Base-by-base conservation (phyloP, 345 rosid species). In the Pistacia integerrima region DNA sequence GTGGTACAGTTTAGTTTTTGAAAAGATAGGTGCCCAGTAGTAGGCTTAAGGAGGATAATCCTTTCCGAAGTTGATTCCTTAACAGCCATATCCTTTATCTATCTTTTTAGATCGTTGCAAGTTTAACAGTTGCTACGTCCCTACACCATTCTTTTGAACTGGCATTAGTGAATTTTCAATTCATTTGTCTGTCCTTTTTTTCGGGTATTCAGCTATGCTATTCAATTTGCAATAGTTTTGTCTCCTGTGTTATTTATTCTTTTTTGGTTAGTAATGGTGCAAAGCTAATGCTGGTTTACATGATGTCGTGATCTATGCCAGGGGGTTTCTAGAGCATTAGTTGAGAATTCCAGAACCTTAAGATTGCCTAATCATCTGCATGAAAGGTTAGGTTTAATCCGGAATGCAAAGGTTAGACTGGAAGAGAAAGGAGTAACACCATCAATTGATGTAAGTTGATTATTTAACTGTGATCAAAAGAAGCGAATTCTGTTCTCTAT, bases 271-370 rank as follows among this genome's bases (percentile, higher is more conserved):
- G 71, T 22, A 67, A 64, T 72, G 18, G 36, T 64, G 41, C 36
- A 71, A 81, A 65, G 66, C 60, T 75, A 75, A 74, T 72, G 33
- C 38, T 69, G 17, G 35, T 41, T 73, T 46, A 8, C 33, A 49
- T 78, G 69, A 54, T 78, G 69, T 62, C 73, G 65, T 72, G n/a
- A 4, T 25, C 25, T 25, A 25, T 73, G 56, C 38, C 86, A 96
- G 99, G 99, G 99, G 77, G 94, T 96, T 80, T 86, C 93, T 49
- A 92, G 89, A 85, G 97, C 97, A 67, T 83, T 96, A 78, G 93
- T 92, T 78, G 97, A 93, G 75, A 92, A 88, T 73, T 90, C 97
- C 60, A 92, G 90, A 88, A 92, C 91, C 22, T 88, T 93, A 74
- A 88, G 97, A 85, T 81, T 96, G 80, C 99, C 99, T 4, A 88